Conservation (phyloP, 1,139 yeast genomes). For the Magnusiomyces clavatus region DNA sequence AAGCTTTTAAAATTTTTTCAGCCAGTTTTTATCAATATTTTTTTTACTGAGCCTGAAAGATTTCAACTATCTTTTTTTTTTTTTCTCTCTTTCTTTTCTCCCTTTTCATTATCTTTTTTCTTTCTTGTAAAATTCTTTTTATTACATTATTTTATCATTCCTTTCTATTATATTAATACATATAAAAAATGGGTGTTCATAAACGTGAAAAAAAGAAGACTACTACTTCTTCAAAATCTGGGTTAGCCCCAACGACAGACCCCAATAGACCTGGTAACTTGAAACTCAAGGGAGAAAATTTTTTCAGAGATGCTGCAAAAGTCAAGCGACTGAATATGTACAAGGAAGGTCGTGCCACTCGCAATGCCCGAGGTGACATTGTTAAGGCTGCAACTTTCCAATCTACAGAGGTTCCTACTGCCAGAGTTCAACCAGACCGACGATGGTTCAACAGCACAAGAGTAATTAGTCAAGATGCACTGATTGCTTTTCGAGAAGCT, state of each 20-base stretch:
- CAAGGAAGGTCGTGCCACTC: slow-evolving; percentile 78
- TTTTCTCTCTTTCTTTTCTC: slow-evolving; percentile 4
- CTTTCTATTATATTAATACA: neutral
- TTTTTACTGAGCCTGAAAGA: slow-evolving; percentile 1
- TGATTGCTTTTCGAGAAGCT: slow-evolving; percentile 89
- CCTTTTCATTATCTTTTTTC: slow-evolving; percentile 2
- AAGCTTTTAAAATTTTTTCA: neutral
- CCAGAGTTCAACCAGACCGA: slow-evolving; percentile 92
- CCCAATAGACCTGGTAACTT: slow-evolving; percentile 51
- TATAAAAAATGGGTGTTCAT: slow-evolving; percentile 68
- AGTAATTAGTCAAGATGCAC: slow-evolving; percentile 94
- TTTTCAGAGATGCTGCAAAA: slow-evolving; percentile 85
- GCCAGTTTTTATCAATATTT: neutral
- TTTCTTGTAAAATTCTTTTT: neutral
- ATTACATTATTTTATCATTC: neutral
- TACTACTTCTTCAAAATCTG: slow-evolving; percentile 54
- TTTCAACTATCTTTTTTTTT: neutral
- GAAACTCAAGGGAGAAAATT: slow-evolving; percentile 94
- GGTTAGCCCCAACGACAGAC: neutral
- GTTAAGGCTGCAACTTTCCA: slow-evolving; percentile 84
- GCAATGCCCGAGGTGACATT: slow-evolving; percentile 83
- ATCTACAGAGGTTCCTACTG: slow-evolving; percentile 79
- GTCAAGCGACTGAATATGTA: slow-evolving; percentile 89
- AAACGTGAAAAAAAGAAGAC: slow-evolving; percentile 72
- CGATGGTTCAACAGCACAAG: slow-evolving; percentile 98